phyloP scores from a whole-genome alignment of 768 basidiomycete species.

The Porpolomopsis calyptriformis region DNA sequence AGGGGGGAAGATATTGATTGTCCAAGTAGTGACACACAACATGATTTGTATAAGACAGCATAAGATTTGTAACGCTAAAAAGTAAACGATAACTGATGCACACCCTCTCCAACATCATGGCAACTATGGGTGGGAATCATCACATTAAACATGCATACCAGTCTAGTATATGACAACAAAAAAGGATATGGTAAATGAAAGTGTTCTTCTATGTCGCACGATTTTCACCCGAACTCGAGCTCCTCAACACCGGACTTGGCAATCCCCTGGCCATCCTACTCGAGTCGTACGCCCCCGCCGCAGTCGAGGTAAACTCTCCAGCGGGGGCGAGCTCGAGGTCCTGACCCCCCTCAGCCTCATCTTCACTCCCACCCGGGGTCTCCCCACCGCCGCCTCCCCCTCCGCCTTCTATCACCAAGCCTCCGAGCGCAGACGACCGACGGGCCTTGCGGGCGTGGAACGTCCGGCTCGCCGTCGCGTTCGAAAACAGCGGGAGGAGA shows the following conservation, averaged over 20 bases:
- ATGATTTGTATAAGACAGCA: too few species aligned
- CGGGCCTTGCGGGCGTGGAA: constrained; percentile 72
- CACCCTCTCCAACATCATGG: too few species aligned
- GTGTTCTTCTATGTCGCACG: not conserved
- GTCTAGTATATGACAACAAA: too few species aligned
- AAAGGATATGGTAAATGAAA: too few species aligned
- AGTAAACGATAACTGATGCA: too few species aligned
- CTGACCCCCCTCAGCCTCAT: constrained; percentile 24
- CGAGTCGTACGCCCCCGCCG: too few species aligned
- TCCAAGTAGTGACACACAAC: too few species aligned
- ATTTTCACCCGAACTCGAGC: not conserved
- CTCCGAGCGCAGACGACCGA: constrained; percentile 26
- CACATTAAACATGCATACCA: too few species aligned
- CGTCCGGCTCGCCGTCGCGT: constrained; percentile 78
- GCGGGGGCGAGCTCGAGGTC: not conserved
- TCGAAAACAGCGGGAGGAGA: constrained; percentile 84
- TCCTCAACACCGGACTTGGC: constrained; percentile 3
- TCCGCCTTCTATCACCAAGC: constrained; percentile 11
- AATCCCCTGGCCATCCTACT: constrained; percentile 11
- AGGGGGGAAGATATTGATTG: too few species aligned
- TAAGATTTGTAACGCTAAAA: too few species aligned
- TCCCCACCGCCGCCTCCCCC: constrained; percentile 28
- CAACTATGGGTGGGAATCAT: too few species aligned
- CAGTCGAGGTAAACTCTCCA: constrained; percentile 12
- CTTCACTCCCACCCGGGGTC: constrained; percentile 32